Evolutionary conservation across 2,329 filamentous ascomycete genomes (phyloP).

Genomic region (Conoideocrella luteorostrata): DNA sequence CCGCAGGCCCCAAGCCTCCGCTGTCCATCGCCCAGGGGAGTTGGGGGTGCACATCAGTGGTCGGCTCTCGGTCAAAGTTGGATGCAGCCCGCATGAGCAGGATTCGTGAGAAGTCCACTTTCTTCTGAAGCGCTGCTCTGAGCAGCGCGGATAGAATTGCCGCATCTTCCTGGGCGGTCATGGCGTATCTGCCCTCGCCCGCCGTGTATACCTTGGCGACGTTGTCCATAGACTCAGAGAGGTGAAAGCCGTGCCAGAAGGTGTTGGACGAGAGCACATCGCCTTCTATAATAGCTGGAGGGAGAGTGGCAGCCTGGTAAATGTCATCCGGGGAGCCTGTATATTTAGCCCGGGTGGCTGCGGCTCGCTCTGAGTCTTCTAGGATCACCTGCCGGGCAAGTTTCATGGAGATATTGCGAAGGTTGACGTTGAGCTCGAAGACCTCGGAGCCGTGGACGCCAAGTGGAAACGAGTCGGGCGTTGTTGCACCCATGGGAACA

Average conservation of each 20-base stretch:
- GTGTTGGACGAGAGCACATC: constrained; percentile 8
- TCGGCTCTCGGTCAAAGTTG: constrained; percentile 15
- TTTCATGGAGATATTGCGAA: constrained; percentile 9
- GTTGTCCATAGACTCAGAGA: constrained; percentile 8
- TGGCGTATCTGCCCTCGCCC: constrained; percentile 11
- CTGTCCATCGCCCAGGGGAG: constrained; percentile 9
- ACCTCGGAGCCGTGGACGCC: constrained; percentile 13
- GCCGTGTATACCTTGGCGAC: constrained; percentile 8
- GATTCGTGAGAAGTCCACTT: constrained; percentile 12
- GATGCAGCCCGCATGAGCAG: constrained; percentile 11
- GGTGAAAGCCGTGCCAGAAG: constrained; percentile 6
- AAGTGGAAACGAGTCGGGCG: constrained; percentile 9
- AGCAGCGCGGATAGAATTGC: constrained; percentile 10
- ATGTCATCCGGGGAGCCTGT: not conserved
- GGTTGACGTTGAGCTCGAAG: constrained; percentile 12
- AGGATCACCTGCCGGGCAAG: constrained; percentile 7
- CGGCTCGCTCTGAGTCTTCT: constrained; percentile 6
- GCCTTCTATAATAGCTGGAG: constrained; percentile 9
- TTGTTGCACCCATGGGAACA: constrained; percentile 10
- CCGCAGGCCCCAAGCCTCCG: constrained; percentile 9
- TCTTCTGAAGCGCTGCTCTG: constrained; percentile 5
- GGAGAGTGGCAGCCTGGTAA: constrained; percentile 7
- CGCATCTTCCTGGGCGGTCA: constrained; percentile 14
- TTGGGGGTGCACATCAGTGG: constrained; percentile 1
- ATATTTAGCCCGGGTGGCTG: constrained; percentile 10